Base-by-base conservation (phyloP, 2,329 filamentous ascomycete species). In the Chrysoporthe puriensis region DNA sequence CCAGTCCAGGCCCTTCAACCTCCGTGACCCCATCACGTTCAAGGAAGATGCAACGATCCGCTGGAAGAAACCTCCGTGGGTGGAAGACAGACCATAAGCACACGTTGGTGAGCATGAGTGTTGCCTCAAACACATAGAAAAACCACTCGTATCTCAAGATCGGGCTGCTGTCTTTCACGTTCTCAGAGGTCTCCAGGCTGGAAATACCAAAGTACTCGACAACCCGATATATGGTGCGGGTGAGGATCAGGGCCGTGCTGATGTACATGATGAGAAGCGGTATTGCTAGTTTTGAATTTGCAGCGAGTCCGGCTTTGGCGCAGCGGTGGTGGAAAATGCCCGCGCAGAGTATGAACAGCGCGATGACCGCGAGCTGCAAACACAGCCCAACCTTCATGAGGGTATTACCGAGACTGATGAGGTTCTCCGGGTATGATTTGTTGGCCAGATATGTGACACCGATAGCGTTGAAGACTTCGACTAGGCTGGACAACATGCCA, bases 201-300 rank as follows among this genome's bases (percentile, higher is more conserved):
- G 81, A 77, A n/a, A 84, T 73, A 62, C 79, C 80, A 70, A 87
- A 88, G 76, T 86, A 88, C 75, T 90, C 86, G n/a, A 87, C 80
- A 0, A 85, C 80, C 8, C 87, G 83, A 73, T 82, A 90, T 66
- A 89, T 80, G 65, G 86, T 89, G 32, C 87, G 82, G 1, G 79
- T 74, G 7, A 84, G 76, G 67, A 89, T 83, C 57, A 88, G 76
- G 0, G 72, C 65, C 11, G 82, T 82, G 68, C 82, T 85, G 48
- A 77, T 73, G 73, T 88, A 89, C 2, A 90, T 78, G 13, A 82
- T 84, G 62, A 78, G 72, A 4, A 89, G 76, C 2, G 79, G 74
- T 48, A 70, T 75, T 56, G 72, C 70, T 42, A 83, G 74, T 32
- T 62, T 62, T 36, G 74, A 74, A 32, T 73, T 71, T 68, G 76